A percentile compares a stretch with the other conserved stretches of the same genome.
Evolutionary conservation across 768 basidiomycete species (phyloP).

Genomic region (Dacryopinax primogenitus): DNA sequence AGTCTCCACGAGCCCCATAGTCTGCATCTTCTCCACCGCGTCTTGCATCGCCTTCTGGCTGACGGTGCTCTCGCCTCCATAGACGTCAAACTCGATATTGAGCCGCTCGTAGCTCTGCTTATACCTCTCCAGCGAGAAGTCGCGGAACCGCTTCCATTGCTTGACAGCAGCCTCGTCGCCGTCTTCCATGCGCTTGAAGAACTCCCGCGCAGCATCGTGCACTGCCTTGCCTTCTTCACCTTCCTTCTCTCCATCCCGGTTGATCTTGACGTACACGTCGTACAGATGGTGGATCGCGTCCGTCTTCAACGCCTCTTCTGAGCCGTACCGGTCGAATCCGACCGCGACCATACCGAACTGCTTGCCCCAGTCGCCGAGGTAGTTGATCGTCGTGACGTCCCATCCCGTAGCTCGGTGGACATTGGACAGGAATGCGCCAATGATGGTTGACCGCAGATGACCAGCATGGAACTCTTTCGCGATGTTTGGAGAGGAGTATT

Average conservation of each 20-base stretch:
- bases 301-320: constrained; percentile 62
- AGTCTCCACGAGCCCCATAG: constrained; percentile 55
- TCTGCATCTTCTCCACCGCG: constrained; percentile 52
- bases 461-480: constrained; percentile 98
- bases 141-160: constrained; percentile 89
- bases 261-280: constrained; percentile 89
- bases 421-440: constrained; percentile 87
- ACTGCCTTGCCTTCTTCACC: constrained; percentile 26
- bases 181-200: constrained; percentile 93
- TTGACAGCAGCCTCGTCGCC: constrained; percentile 71
- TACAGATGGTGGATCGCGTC: constrained; percentile 93
- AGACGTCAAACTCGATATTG: constrained; percentile 84
- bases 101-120: constrained; percentile 72
- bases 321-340: constrained; percentile 87
- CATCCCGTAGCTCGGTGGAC: constrained; percentile 86
- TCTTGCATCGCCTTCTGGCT: constrained; percentile 54
- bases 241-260: constrained; percentile 41
- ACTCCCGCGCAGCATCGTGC: constrained; percentile 62
- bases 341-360: constrained; percentile 87
- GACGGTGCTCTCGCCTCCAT: constrained; percentile 80
- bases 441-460: constrained; percentile 93
- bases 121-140: constrained; percentile 81
- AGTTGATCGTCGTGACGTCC: constrained; percentile 85
- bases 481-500: constrained; percentile 95
- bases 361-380: constrained; percentile 96